Percentiles rank a stretch among this genome's conserved stretches.
Conservation (phyloP, 352 stramenopile species). For the Globisporangium recalcitrans region DNA sequence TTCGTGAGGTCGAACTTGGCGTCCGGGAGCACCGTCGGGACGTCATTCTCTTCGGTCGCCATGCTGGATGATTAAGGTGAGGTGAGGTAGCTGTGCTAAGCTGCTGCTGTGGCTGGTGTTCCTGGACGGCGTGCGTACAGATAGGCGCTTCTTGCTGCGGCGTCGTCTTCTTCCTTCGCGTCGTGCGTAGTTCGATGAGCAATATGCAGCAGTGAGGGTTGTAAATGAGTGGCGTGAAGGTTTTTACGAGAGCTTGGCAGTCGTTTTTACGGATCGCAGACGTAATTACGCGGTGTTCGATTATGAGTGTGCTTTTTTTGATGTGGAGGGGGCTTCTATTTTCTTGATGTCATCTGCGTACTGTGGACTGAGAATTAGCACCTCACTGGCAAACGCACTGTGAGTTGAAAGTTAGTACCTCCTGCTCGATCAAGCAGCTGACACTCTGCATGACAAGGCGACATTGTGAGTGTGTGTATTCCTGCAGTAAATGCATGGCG, state of each 20-base stretch:
- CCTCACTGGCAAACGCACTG: background rate
- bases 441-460: background rate
- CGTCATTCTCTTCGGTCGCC: constrained; percentile 42
- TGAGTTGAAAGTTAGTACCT: constrained; percentile 10
- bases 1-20: constrained; percentile 93
- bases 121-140: background rate
- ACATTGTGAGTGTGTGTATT: too few species aligned
- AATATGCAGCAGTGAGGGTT: constrained; percentile 5
- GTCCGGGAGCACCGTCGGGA: constrained; percentile 41
- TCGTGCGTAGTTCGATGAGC: constrained; percentile 11
- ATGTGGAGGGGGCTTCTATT: background rate
- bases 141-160: background rate
- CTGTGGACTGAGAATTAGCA: too few species aligned
- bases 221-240: constrained; percentile 39
- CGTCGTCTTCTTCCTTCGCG: constrained; percentile 8
- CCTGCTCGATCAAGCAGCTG: background rate
- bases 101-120: constrained; percentile 4
- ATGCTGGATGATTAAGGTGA: constrained; percentile 16
- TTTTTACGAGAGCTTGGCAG: constrained; percentile 14
- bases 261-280: constrained; percentile 16
- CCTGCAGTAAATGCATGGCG: too few species aligned
- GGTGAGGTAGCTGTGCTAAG: background rate
- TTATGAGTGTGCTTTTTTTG: background rate
- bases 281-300: constrained; percentile 22
- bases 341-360: too few species aligned